These are phyloP conservation scores for Fusarium beomiforme DNA, from an alignment of 2,329 filamentous ascomycete genomes.

Conservation along the genomic window DNA sequence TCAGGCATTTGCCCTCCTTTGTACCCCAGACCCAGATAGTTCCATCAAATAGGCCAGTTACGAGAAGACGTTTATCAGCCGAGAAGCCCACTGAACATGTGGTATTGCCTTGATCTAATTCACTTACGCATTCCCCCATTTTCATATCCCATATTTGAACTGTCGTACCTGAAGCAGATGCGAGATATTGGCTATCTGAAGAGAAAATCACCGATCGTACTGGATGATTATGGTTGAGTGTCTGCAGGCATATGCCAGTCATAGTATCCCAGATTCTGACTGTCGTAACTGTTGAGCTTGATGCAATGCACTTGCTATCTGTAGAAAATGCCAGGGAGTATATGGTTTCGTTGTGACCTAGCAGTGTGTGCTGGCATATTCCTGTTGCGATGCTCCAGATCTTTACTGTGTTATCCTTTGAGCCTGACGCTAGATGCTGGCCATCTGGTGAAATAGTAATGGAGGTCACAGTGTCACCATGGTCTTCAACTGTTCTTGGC, in stretches of 20 bases:
- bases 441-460: not conserved
- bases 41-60: accelerated
- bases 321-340: accelerated
- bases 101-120: accelerated
- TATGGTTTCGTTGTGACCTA: accelerated
- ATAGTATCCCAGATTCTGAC: not conserved
- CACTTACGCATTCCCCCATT: accelerated
- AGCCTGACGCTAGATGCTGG: accelerated
- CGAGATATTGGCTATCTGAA: accelerated
- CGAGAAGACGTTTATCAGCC: accelerated
- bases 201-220: accelerated
- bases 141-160: accelerated
- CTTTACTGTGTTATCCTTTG: accelerated
- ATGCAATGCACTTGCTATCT: accelerated
- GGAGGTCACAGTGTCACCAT: accelerated
- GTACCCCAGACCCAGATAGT: accelerated
- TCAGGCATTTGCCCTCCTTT: accelerated
- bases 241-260: not conserved
- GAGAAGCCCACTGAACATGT: accelerated
- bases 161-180: accelerated
- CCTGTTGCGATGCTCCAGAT: accelerated
- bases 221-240: accelerated
- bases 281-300: accelerated
- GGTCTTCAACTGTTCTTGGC: accelerated
- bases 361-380: accelerated